phyloP scores from a whole-genome alignment of 768 basidiomycete genomes.

The Cubamyces lactineus region DNA sequence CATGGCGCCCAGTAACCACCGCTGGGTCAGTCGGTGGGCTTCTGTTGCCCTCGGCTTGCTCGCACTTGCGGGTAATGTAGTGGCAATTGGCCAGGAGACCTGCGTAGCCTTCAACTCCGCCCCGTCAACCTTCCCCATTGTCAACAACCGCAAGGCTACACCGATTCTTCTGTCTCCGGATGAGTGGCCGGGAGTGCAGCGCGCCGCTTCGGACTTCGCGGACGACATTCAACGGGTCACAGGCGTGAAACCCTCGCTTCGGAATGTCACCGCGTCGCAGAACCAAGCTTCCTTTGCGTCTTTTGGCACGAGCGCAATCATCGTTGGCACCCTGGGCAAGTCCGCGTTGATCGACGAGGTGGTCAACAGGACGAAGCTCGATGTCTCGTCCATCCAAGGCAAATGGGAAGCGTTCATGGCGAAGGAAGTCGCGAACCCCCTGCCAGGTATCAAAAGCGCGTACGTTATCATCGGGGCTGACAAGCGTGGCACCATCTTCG shows the following conservation, averaged over 20 bases:
- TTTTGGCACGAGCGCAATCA: slow-evolving; percentile 46
- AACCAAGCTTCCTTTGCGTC: slow-evolving; percentile 24
- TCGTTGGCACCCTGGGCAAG: slow-evolving; percentile 67
- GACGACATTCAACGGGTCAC: slow-evolving; percentile 66
- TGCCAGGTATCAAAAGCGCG: slow-evolving; percentile 59
- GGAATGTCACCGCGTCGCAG: slow-evolving; percentile 49
- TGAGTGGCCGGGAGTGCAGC: slow-evolving; percentile 67
- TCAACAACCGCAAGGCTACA: slow-evolving; percentile 47
- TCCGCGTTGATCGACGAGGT: slow-evolving; percentile 55
- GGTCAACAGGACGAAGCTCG: slow-evolving; percentile 54
- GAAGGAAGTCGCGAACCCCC: slow-evolving; percentile 53
- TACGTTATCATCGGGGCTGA: slow-evolving; percentile 73
- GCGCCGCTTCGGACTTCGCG: slow-evolving; percentile 62
- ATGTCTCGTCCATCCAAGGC: slow-evolving; percentile 60
- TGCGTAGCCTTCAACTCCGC: slow-evolving; percentile 49
- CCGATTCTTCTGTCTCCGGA: slow-evolving; percentile 55
- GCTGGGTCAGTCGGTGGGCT: slow-evolving; percentile 13
- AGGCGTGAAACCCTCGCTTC: slow-evolving; percentile 49
- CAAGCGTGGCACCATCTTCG: slow-evolving; percentile 69
- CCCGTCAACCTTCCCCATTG: slow-evolving; percentile 45
- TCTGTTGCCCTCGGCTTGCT: slow-evolving; percentile 22
- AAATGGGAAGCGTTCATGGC: slow-evolving; percentile 70
- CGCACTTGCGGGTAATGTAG: slow-evolving; percentile 25
- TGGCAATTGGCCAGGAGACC: slow-evolving; percentile 52
- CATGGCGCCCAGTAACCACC: neutral